Evolutionary conservation across 2,329 filamentous ascomycete genomes (phyloP).

Genomic region (Calonectria montana): DNA sequence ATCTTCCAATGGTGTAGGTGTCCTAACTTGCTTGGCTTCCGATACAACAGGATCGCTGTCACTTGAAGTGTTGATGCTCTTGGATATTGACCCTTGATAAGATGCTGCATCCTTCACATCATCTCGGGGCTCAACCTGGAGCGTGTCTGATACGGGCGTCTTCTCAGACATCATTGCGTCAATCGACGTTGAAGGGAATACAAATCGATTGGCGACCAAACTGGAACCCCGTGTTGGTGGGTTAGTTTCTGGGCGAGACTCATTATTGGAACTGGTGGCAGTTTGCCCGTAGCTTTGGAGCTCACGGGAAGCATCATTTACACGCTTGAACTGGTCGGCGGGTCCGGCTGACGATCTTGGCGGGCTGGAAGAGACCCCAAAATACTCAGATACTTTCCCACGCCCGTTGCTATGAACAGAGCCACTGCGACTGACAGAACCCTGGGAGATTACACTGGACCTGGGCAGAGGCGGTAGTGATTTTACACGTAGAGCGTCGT

Average conservation of each 20-base stretch:
- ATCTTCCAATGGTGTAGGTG: constrained; percentile 24
- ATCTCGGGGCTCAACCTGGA: constrained; percentile 13
- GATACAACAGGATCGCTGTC: constrained; percentile 31
- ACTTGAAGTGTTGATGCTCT: constrained; percentile 33
- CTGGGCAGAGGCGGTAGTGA: background rate
- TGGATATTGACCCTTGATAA: constrained; percentile 30
- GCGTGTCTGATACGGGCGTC: background rate
- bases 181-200: constrained; percentile 39
- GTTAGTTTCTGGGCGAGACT: constrained; percentile 8
- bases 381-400: constrained; percentile 33
- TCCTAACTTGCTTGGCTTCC: constrained; percentile 23
- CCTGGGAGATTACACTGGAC: constrained; percentile 7
- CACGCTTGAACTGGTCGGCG: constrained; percentile 36
- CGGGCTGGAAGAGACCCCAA: constrained; percentile 37
- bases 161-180: constrained; percentile 42
- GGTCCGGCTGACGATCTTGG: constrained; percentile 29
- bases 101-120: constrained; percentile 24
- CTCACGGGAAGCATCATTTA: constrained; percentile 32
- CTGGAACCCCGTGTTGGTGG: constrained; percentile 43
- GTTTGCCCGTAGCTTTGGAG: constrained; percentile 24
- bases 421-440: constrained; percentile 1
- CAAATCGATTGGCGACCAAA: constrained; percentile 34
- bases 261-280: background rate
- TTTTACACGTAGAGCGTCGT: background rate
- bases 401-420: constrained; percentile 28